Percentiles rank a stretch among this genome's conserved stretches.
Evolutionary conservation across 2,329 filamentous ascomycete species (phyloP).

Genomic region (Fusarium xylarioides): DNA sequence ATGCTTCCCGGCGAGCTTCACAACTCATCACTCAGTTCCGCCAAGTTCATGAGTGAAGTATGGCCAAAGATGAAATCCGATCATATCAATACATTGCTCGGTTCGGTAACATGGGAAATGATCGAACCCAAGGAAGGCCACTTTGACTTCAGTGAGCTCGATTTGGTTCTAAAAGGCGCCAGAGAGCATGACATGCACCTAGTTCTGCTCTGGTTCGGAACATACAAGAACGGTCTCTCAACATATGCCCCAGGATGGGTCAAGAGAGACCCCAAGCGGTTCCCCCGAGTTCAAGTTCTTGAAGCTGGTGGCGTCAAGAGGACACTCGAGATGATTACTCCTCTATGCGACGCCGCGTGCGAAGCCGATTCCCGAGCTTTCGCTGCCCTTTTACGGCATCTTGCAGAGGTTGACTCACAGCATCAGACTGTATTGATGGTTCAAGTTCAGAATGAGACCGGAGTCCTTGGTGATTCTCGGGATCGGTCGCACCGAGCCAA

Average conservation of each 20-base stretch:
- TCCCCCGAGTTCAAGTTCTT: constrained; percentile 46
- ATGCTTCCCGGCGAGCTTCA: constrained; percentile 49
- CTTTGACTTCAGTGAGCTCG: constrained; percentile 49
- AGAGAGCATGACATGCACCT: constrained; percentile 47
- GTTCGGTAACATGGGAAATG: constrained; percentile 50
- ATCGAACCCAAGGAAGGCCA: constrained; percentile 49
- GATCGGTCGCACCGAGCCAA: constrained; percentile 56
- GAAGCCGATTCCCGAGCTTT: constrained; percentile 48
- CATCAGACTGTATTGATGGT: constrained; percentile 64
- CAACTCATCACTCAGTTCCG: constrained; percentile 49
- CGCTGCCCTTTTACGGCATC: constrained; percentile 44
- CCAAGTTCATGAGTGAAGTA: constrained; percentile 46
- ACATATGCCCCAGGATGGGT: constrained; percentile 50
- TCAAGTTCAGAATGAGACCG: constrained; percentile 66
- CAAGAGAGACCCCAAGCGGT: constrained; percentile 48
- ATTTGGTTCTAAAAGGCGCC: constrained; percentile 46
- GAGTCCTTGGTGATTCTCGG: constrained; percentile 61
- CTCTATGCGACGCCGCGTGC: constrained; percentile 42
- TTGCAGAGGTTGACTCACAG: constrained; percentile 54
- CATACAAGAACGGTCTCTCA: constrained; percentile 52
- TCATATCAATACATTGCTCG: constrained; percentile 50
- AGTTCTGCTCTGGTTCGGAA: constrained; percentile 52
- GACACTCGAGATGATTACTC: constrained; percentile 48
- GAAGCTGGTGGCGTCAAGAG: constrained; percentile 46
- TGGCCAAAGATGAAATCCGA: constrained; percentile 46